Evolutionary conservation across 169 alveolate species (phyloP).

Genomic region (Eimeria nieschulzi): DNA sequence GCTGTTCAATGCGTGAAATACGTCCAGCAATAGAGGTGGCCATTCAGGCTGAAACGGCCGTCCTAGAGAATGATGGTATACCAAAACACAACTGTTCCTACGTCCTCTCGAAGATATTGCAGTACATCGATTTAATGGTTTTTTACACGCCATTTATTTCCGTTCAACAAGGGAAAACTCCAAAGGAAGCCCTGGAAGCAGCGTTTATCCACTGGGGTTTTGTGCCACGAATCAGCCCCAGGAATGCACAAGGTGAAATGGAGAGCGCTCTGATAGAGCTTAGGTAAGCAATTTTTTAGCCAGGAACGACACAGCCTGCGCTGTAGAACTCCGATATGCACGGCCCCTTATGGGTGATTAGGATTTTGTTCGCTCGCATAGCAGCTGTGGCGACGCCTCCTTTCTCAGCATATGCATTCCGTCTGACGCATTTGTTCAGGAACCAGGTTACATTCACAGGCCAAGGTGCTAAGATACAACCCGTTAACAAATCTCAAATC

Average conservation of each 20-base stretch:
- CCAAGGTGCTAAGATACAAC: too few species aligned
- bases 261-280: too few species aligned
- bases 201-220: constrained; percentile 31
- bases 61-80: background rate
- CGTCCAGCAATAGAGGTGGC: background rate
- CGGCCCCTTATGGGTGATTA: too few species aligned
- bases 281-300: too few species aligned
- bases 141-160: background rate
- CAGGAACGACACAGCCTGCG: too few species aligned
- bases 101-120: background rate
- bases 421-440: too few species aligned
- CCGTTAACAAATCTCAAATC: background rate
- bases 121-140: constrained; percentile 33
- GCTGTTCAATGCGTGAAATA: background rate
- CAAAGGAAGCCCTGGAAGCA: background rate
- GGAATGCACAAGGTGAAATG: too few species aligned
- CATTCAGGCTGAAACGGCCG: background rate
- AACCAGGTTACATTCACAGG: too few species aligned
- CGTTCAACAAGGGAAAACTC: constrained; percentile 2
- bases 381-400: too few species aligned
- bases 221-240: background rate
- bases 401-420: too few species aligned
- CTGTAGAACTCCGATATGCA: too few species aligned
- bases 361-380: too few species aligned
- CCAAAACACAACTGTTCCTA: constrained; percentile 4